Base-by-base conservation (phyloP, 352 stramenopile species). In the Pseudoperonospora humuli region DNA sequence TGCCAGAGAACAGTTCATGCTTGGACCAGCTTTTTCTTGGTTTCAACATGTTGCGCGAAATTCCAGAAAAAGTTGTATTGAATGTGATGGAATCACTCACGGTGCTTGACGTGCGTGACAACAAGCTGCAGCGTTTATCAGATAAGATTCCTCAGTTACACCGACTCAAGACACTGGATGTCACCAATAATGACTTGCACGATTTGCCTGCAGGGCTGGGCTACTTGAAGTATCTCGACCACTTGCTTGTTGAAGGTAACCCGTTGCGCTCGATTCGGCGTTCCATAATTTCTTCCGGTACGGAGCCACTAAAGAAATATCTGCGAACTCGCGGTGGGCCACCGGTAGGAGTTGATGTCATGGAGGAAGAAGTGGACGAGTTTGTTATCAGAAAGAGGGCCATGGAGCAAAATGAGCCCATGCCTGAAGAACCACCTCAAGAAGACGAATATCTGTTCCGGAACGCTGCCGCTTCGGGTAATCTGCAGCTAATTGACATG, bases 181-280 rank as follows among this genome's bases (percentile, higher is more conserved):
- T 90, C 26, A 79, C 61, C n/a, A 93, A 93, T 49, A 93, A 93
- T 36, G 76, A 87, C 28, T 45, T 93, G 27, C 56, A 69, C 15
- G 74, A 89, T 44, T 54, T 93, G 10, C 76, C 78, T 11, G 61
- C 77, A 1, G 76, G 61, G 2, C 47, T 92, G 14, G 79, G 79
- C 4, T 92, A 89, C 21, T 41, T 89, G 9, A 86, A 86, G 48
- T 65, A 85, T 33, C 60, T 92, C 3, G 63, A 87, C 25, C 73
- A 86, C 39, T 57, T 92, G 8, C 42, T 84, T 24, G 72, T 87
- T 19, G 76, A 89, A 38, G 79, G 79, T 0, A 92, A 92, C 21
- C 78, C 76, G 0, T 46, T 92, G 23, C 75, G 77, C 7, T 77
- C 76, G 5, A 87, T 92, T 54, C 72, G 79, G 25, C 73, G 73